These are phyloP conservation scores for Boechera stricta DNA, from an alignment of 345 rosid genomes.

Conservation along the genomic window DNA sequence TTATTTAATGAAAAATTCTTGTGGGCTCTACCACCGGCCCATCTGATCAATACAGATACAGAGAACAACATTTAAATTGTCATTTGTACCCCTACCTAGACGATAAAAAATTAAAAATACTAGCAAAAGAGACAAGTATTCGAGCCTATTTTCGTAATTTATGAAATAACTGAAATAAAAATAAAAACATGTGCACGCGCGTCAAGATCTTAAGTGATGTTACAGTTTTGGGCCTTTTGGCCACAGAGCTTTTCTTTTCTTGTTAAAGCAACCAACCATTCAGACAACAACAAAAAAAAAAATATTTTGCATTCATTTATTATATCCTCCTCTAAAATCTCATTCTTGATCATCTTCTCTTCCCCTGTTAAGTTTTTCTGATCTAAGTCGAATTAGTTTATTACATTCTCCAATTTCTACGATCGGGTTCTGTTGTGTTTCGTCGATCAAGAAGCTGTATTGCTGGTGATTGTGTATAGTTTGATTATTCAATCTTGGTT, in stretches of 20 bases:
- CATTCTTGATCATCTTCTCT: constrained; percentile 17
- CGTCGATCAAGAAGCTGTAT: constrained; percentile 23
- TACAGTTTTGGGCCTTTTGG: background rate
- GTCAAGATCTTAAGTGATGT: constrained; percentile 39
- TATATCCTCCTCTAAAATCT: background rate
- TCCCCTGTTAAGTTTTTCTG: constrained; percentile 11
- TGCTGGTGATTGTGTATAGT: constrained; percentile 15
- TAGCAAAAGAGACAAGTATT: background rate
- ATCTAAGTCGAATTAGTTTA: background rate
- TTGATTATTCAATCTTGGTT: background rate
- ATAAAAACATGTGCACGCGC: constrained; percentile 45
- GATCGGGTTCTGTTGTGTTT: constrained; percentile 20
- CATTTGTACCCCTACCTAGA: constrained; percentile 17
- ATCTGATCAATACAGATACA: constrained; percentile 44
- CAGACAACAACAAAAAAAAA: background rate
- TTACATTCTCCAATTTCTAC: constrained; percentile 1
- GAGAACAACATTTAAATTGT: background rate
- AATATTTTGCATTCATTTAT: constrained; percentile 13
- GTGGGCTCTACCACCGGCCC: constrained; percentile 48
- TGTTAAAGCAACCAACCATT: constrained; percentile 21
- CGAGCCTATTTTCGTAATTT: constrained; percentile 23
- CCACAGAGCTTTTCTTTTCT: background rate
- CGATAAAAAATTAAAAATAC: too few relatives aligned
- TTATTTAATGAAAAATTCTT: constrained; percentile 9
- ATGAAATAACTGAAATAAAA: background rate